These are phyloP conservation scores for Xerocomellus intermedius DNA, from an alignment of 768 basidiomycete species.

Conservation along the genomic window DNA sequence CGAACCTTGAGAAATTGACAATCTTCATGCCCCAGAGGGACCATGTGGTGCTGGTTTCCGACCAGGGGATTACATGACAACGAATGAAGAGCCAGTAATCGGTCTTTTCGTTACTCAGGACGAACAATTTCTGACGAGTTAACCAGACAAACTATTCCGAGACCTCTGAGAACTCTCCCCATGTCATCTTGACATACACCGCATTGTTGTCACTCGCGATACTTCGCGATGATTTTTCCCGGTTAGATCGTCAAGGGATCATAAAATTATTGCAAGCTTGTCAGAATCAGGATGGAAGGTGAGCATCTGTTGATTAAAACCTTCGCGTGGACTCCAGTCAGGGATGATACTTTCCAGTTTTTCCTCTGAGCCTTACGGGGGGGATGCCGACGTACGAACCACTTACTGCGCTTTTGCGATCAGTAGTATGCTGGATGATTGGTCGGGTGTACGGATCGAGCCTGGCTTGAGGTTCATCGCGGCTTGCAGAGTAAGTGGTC, in stretches of 20 bases:
- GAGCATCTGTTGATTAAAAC: conserved; percentile 7
- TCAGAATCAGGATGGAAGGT: conserved; percentile 86
- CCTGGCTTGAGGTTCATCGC: conserved; percentile 62
- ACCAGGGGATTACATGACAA: conserved; percentile 71
- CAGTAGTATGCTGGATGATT: conserved; percentile 74
- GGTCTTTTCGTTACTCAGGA: background rate
- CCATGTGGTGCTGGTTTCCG: conserved; percentile 66
- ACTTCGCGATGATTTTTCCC: conserved; percentile 79
- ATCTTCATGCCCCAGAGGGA: conserved; percentile 41
- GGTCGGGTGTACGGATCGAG: conserved; percentile 67
- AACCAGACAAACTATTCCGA: conserved; percentile 40
- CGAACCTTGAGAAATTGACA: background rate
- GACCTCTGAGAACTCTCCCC: conserved; percentile 60
- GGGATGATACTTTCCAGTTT: conserved; percentile 47
- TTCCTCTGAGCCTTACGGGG: conserved; percentile 62
- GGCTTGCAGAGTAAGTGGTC: conserved; percentile 62
- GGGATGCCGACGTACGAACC: conserved; percentile 79
- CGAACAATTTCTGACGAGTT: conserved; percentile 5
- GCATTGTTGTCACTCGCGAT: conserved; percentile 81
- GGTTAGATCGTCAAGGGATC: conserved; percentile 69
- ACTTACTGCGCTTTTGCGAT: conserved; percentile 88
- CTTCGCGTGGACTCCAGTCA: background rate
- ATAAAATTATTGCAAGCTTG: conserved; percentile 64
- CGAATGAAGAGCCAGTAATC: conserved; percentile 22
- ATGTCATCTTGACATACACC: conserved; percentile 93